Evolutionary conservation across 257 asterid genomes (phyloP).

Genomic region (Lycium barbarum): DNA sequence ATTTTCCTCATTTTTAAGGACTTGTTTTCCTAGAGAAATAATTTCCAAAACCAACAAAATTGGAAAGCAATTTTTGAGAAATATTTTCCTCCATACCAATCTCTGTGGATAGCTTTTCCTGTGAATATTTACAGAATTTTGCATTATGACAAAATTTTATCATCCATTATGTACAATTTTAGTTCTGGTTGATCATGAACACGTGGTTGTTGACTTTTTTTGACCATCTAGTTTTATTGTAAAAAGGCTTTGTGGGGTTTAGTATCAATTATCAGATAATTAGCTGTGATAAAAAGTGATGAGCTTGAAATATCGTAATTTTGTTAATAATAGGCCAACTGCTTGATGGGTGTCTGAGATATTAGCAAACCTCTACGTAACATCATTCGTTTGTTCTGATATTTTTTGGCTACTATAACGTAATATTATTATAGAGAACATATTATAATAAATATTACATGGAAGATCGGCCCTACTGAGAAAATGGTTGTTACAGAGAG

Average conservation of each 20-base stretch:
- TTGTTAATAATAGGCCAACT: not conserved
- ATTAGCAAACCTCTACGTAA: too few relatives aligned
- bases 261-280: not conserved
- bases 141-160: not conserved
- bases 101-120: not conserved
- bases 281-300: not conserved
- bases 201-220: not conserved
- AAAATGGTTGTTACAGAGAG: too few relatives aligned
- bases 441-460: too few relatives aligned
- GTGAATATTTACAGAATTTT: not conserved
- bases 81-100: too few relatives aligned
- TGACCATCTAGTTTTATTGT: not conserved
- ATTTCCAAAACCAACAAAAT: too few relatives aligned
- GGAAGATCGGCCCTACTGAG: too few relatives aligned
- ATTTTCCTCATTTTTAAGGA: too few relatives aligned
- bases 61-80: too few relatives aligned
- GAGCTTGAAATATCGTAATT: not conserved
- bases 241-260: not conserved
- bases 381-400: too few relatives aligned
- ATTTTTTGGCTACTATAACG: too few relatives aligned
- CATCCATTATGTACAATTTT: not conserved
- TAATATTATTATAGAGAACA: too few relatives aligned
- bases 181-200: not conserved
- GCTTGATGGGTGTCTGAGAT: not conserved
- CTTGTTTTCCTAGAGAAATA: too few relatives aligned